These are phyloP conservation scores for Blastobotrys persicus DNA, from an alignment of 1,139 yeast species.

Conservation along the genomic window DNA sequence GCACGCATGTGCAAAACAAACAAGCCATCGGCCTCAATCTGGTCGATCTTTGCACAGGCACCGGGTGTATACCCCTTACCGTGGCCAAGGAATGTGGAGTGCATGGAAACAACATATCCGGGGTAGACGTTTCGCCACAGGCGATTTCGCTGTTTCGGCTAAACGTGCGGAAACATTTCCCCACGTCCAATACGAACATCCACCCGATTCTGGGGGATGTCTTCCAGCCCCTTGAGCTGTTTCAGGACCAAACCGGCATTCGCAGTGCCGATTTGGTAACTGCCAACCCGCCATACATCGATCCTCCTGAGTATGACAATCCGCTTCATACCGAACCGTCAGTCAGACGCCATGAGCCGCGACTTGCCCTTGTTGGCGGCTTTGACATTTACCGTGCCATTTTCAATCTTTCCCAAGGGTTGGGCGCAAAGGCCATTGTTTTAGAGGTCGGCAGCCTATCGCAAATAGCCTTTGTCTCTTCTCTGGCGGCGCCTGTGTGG, in stretches of 20 bases:
- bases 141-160: conserved; percentile 53
- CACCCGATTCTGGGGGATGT: conserved; percentile 1
- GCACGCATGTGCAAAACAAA: conserved; percentile 12
- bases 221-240: background rate
- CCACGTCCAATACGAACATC: conserved; percentile 15
- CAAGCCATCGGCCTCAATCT: conserved; percentile 30
- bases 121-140: conserved; percentile 56
- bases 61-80: conserved; percentile 78
- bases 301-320: conserved; percentile 44
- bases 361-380: conserved; percentile 72
- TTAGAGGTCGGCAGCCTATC: conserved; percentile 44
- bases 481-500: conserved; percentile 17
- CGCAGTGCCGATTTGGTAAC: conserved; percentile 51
- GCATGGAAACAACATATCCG: conserved; percentile 38
- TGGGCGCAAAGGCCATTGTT: conserved; percentile 45
- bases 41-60: conserved; percentile 83
- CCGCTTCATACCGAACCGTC: conserved; percentile 48
- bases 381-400: conserved; percentile 65
- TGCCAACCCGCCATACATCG: conserved; percentile 90
- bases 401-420: conserved; percentile 40
- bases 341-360: conserved; percentile 72
- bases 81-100: conserved; percentile 32
- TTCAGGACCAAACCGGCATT: background rate
- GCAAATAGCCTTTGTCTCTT: conserved; percentile 34
- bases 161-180: conserved; percentile 47